Percentiles rank a stretch among this genome's conserved stretches.
phyloP scores from a whole-genome alignment of 805 yeast genomes.

The Barnettozyma vustinii region DNA sequence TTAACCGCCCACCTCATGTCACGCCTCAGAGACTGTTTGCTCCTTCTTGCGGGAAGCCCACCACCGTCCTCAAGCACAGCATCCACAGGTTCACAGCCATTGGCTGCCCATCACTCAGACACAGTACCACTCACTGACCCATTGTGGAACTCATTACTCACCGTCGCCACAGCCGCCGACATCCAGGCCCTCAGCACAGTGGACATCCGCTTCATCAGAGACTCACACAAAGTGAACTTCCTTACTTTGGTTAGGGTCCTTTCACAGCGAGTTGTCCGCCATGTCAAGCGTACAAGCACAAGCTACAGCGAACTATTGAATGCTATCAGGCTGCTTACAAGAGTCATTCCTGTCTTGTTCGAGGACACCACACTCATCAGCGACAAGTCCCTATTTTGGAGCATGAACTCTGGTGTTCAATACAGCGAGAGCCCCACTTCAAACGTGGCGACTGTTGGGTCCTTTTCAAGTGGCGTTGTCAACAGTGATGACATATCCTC shows the following conservation, averaged over 20 bases:
- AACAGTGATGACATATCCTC: constrained; percentile 6
- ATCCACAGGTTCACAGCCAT: neutral
- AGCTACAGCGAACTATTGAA: constrained; percentile 38
- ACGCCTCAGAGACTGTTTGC: neutral
- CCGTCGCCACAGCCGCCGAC: constrained; percentile 39
- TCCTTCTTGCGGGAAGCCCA: neutral
- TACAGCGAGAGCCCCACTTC: constrained; percentile 8
- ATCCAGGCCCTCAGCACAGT: constrained; percentile 50
- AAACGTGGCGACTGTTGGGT: constrained; percentile 23
- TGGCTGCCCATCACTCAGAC: neutral
- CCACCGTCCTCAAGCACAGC: neutral
- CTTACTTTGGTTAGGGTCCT: constrained; percentile 43
- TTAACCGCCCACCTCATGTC: neutral
- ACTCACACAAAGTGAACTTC: constrained; percentile 53
- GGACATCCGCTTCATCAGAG: constrained; percentile 58
- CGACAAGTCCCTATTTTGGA: constrained; percentile 5
- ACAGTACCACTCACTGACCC: constrained; percentile 19
- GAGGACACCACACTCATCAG: constrained; percentile 33
- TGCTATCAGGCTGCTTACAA: constrained; percentile 59
- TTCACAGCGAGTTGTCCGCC: constrained; percentile 26
- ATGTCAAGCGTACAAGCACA: constrained; percentile 9
- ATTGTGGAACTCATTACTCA: constrained; percentile 37
- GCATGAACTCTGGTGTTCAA: constrained; percentile 1
- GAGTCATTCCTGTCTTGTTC: constrained; percentile 60
- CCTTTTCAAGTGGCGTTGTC: constrained; percentile 22